Conservation (phyloP, 768 basidiomycete species). For the Phlegmacium glaucopus region DNA sequence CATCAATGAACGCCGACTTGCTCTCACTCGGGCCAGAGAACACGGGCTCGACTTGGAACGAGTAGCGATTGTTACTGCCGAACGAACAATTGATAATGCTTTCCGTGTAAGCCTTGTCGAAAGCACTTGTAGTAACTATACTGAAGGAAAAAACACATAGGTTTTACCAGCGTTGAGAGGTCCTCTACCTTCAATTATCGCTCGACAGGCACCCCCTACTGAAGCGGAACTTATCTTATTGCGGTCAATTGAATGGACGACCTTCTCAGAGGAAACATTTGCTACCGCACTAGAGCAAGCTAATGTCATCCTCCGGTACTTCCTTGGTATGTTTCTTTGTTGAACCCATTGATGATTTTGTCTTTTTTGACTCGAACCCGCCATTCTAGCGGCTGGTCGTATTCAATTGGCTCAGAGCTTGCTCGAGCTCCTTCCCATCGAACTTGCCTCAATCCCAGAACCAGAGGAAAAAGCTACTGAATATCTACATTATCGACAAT, state of each 20-base stretch:
- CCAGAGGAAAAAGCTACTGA: conserved; percentile 73
- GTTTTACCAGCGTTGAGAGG: conserved; percentile 51
- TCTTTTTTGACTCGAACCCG: not conserved
- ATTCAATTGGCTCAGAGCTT: conserved; percentile 63
- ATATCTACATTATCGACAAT: conserved; percentile 76
- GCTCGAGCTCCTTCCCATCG: conserved; percentile 57
- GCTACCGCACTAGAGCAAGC: conserved; percentile 80
- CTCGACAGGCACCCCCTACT: conserved; percentile 50
- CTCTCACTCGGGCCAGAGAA: conserved; percentile 73
- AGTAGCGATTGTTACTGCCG: conserved; percentile 80
- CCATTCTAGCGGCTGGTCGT: conserved; percentile 60
- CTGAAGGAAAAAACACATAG: conserved; percentile 25
- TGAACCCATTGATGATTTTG: not conserved
- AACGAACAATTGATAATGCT: conserved; percentile 68
- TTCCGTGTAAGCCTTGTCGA: conserved; percentile 44
- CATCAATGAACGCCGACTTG: conserved; percentile 59
- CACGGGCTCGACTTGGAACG: conserved; percentile 81
- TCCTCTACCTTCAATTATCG: conserved; percentile 58
- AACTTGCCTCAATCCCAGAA: conserved; percentile 57
- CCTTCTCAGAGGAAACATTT: conserved; percentile 69
- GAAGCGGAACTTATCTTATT: conserved; percentile 65
- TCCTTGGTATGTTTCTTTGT: conserved; percentile 62
- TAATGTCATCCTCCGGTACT: conserved; percentile 85
- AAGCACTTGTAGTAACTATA: conserved; percentile 3
- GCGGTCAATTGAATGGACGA: conserved; percentile 93